phyloP scores from a whole-genome alignment of 257 asterid genomes.

The Salvia hispanica region DNA sequence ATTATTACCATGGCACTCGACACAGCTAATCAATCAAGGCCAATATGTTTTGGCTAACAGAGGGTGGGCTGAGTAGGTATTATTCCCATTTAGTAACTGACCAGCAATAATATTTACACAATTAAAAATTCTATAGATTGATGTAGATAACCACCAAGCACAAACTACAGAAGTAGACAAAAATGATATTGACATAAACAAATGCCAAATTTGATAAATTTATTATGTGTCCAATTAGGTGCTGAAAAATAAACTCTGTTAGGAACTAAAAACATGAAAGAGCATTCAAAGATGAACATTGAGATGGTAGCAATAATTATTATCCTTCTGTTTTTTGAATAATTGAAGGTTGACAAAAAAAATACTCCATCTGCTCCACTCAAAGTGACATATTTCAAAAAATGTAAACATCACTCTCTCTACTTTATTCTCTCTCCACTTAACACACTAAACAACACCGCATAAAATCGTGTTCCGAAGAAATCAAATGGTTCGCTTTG shows the following conservation, averaged over 20 bases:
- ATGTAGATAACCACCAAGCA: constrained; percentile 16
- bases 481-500: too few relatives aligned
- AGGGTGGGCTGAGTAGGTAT: constrained; percentile 2
- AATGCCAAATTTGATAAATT: background rate
- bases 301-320: constrained; percentile 19
- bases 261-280: background rate
- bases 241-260: background rate
- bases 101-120: background rate
- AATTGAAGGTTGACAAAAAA: background rate
- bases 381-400: too few relatives aligned
- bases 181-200: background rate
- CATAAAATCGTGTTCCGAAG: too few relatives aligned
- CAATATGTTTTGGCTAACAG: background rate
- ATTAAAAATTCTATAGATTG: constrained; percentile 9
- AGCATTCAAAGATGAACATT: constrained; percentile 8
- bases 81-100: constrained; percentile 13
- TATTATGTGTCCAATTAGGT: constrained; percentile 4
- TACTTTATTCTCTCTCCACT: too few relatives aligned
- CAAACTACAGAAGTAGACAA: constrained; percentile 1
- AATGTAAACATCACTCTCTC: too few relatives aligned
- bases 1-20: constrained; percentile 10
- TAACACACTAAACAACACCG: too few relatives aligned
- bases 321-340: constrained; percentile 9
- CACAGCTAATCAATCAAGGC: constrained; percentile 15
- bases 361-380: too few relatives aligned